phyloP scores from a whole-genome alignment of 192 early-diverging fungal genomes.

The Rhizoclosmatium globosum region DNA sequence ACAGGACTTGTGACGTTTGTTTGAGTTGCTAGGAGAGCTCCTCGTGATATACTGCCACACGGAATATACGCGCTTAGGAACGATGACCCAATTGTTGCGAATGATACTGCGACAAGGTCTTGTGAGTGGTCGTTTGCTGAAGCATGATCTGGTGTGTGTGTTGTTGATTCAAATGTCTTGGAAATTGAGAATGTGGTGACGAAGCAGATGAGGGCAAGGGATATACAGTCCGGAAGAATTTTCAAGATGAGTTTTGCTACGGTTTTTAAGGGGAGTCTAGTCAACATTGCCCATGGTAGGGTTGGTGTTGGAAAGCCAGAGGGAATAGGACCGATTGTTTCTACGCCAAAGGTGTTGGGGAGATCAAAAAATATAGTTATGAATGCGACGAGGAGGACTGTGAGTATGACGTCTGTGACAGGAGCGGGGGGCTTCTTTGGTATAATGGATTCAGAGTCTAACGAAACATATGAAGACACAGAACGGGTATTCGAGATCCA shows the following conservation, averaged over 20 bases:
- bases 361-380: constrained; percentile 12
- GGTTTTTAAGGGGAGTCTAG: not conserved
- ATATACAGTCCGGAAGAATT: constrained; percentile 13
- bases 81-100: constrained; percentile 1
- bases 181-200: constrained; percentile 34
- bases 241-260: not conserved
- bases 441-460: not conserved
- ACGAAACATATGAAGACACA: not conserved
- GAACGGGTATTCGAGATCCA: not conserved
- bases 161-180: constrained; percentile 27
- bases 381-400: constrained; percentile 9
- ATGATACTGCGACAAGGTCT: constrained; percentile 16
- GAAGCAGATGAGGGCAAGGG: constrained; percentile 26
- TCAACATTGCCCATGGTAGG: constrained; percentile 13
- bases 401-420: constrained; percentile 26
- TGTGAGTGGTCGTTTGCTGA: constrained; percentile 2
- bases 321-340: constrained; percentile 29
- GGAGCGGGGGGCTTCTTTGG: not conserved
- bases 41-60: constrained; percentile 9
- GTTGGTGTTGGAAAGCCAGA: constrained; percentile 18
- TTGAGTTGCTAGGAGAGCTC: constrained; percentile 26
- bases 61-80: constrained; percentile 24
- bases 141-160: not conserved
- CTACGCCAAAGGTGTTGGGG: not conserved
- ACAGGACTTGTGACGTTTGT: constrained; percentile 10